phyloP scores from a whole-genome alignment of 345 rosid genomes.

The Bruguiera gymnorhiza region DNA sequence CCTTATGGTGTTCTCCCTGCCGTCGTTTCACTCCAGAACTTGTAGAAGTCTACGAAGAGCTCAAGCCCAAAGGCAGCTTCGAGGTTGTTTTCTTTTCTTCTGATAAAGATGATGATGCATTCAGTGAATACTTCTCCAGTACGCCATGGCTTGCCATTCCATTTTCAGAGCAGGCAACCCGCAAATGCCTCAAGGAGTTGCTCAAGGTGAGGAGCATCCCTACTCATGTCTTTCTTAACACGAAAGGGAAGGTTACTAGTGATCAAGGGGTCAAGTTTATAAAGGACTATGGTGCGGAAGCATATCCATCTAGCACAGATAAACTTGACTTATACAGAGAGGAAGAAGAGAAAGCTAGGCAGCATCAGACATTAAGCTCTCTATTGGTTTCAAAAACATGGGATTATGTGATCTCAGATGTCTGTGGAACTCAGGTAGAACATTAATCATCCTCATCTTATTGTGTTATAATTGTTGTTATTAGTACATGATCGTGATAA shows the following conservation, averaged over 20 bases:
- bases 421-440: conserved; percentile 27
- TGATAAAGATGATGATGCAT: conserved; percentile 33
- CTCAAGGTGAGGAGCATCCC: conserved; percentile 31
- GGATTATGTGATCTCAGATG: conserved; percentile 29
- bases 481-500: not conserved
- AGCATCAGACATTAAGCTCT: conserved; percentile 31
- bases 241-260: conserved; percentile 18
- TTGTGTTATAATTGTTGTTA: not conserved
- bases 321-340: conserved; percentile 15
- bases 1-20: conserved; percentile 21
- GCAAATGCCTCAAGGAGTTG: conserved; percentile 26
- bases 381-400: conserved; percentile 23
- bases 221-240: conserved; percentile 22
- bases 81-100: conserved; percentile 37
- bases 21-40: conserved; percentile 18
- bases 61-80: conserved; percentile 16
- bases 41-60: conserved; percentile 15
- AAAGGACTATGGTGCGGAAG: conserved; percentile 31
- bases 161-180: conserved; percentile 20
- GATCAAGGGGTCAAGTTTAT: conserved; percentile 17
- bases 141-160: conserved; percentile 48
- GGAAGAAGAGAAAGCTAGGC: conserved; percentile 34
- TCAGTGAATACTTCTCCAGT: conserved; percentile 27
- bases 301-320: conserved; percentile 27
- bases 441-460: not conserved